Percentiles rank a stretch among this genome's conserved stretches.
phyloP scores from a whole-genome alignment of 106 monocot species.

The Allium cepa region DNA sequence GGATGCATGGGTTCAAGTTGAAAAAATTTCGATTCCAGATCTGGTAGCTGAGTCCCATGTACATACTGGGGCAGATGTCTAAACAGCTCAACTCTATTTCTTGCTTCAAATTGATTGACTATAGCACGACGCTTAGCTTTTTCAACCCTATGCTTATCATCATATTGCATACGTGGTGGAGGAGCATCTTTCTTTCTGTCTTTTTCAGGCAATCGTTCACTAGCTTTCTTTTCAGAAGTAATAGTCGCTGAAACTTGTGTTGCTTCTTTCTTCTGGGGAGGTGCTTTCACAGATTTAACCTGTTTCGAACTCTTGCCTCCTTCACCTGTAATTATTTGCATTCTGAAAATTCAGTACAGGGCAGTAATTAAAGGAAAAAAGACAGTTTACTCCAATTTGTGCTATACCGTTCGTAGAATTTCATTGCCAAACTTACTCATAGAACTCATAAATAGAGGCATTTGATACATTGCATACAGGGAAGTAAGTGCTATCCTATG shows the following conservation, averaged over 20 bases:
- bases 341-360: too few relatives aligned
- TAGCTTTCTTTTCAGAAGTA: slow-evolving; percentile 56
- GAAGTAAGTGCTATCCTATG: too few relatives aligned
- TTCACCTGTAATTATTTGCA: slow-evolving; percentile 18
- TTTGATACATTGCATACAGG: too few relatives aligned
- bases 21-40: slow-evolving; percentile 81
- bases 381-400: too few relatives aligned
- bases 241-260: slow-evolving; percentile 19
- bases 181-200: slow-evolving; percentile 86
- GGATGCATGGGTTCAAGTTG: slow-evolving; percentile 93
- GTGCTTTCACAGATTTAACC: slow-evolving; percentile 27
- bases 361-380: too few relatives aligned
- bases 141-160: slow-evolving; percentile 83
- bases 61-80: slow-evolving; percentile 90
- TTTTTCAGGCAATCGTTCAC: slow-evolving; percentile 46
- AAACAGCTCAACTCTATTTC: slow-evolving; percentile 89
- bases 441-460: too few relatives aligned
- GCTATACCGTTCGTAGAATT: too few relatives aligned
- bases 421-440: too few relatives aligned
- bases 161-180: slow-evolving; percentile 82
- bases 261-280: slow-evolving; percentile 67
- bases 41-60: slow-evolving; percentile 82
- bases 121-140: slow-evolving; percentile 83
- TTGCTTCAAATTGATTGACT: slow-evolving; percentile 74
- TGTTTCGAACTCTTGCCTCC: slow-evolving; percentile 30